These are phyloP conservation scores for Posidonia australis DNA, from an alignment of 106 monocot species.

Conservation along the genomic window DNA sequence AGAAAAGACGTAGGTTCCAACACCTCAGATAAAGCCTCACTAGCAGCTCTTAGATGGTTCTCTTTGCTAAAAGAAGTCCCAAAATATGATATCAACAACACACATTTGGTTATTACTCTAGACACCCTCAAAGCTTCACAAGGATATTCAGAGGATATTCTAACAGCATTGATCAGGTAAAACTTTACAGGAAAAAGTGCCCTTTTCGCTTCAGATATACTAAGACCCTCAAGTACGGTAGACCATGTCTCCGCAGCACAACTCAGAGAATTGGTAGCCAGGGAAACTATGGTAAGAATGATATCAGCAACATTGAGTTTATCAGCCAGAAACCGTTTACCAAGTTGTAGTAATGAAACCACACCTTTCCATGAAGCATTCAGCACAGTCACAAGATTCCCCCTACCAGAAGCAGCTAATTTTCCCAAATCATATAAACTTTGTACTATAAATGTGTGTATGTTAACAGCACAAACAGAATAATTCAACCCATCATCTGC, in stretches of 20 bases:
- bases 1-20: slow-evolving; percentile 72
- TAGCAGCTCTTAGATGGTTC: slow-evolving; percentile 46
- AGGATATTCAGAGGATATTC: slow-evolving; percentile 80
- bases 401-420: slow-evolving; percentile 80
- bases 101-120: slow-evolving; percentile 40
- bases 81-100: slow-evolving; percentile 49
- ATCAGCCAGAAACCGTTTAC: slow-evolving; percentile 55
- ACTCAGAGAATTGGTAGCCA: slow-evolving; percentile 54
- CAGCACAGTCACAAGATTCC: slow-evolving; percentile 60
- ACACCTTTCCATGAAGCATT: slow-evolving; percentile 97
- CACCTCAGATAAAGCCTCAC: slow-evolving; percentile 61
- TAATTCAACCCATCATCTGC: slow-evolving; percentile 22
- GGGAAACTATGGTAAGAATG: slow-evolving; percentile 52
- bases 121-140: slow-evolving; percentile 38
- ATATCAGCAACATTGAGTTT: slow-evolving; percentile 55
- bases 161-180: slow-evolving; percentile 82
- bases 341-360: slow-evolving; percentile 63
- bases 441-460: slow-evolving; percentile 38
- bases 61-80: slow-evolving; percentile 48
- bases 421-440: slow-evolving; percentile 62
- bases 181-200: slow-evolving; percentile 84
- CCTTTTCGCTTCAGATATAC: slow-evolving; percentile 69
- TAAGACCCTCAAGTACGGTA: slow-evolving; percentile 8
- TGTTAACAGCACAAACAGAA: slow-evolving; percentile 23
- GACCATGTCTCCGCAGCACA: slow-evolving; percentile 56